Evolutionary conservation across 2,329 filamentous ascomycete species (phyloP), one percentile per base, ranked within the genome.

Genomic region (Phialocephala subalpina): DNA sequence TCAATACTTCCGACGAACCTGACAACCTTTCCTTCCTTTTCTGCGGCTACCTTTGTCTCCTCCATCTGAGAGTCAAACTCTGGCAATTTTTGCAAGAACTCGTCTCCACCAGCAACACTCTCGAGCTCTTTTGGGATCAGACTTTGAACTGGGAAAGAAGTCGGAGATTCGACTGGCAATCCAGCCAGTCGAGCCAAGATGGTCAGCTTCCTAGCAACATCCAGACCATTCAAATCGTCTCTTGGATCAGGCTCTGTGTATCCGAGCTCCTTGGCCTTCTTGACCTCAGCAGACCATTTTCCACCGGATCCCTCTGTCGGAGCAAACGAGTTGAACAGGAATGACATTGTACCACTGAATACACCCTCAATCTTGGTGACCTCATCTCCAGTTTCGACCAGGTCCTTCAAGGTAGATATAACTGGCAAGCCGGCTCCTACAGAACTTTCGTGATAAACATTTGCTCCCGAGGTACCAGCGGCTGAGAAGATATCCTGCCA

Each of bases 341-440:
- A 99, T 45, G 92, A 97, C 89, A 99, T 95, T 63, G 96, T 99
- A 70, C 96, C 96, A 68, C 93, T 97, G 82, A 99, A 98, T 60
- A 99, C 94, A 71, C 96, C 96, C 81, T 98, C 95, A 73, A 99
- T 97, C 81, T 91, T 94, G 62, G 87, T 93, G 5, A 99, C 91
- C 77, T 93, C 86, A 77, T 99, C 96, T 49, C 96, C 96, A 1
- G 96, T 99, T 69, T 94, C 91, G 27, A 97, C 87, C n/a, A 99
- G 86, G 74, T 99, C 96, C 76, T 94, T 94, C 70, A 99, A 83
- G 0, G 96, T 97, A 47, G 93, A 97, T 73, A 99, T 92, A 66
- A 98, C 91, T 5, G 96, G 96, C 58, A 99, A 86, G 4, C 96
- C 96, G 11, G 96, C 96, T 58, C 96, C 96, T 25, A 97, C 94